phyloP scores from a whole-genome alignment of 768 basidiomycete species.

The Trametes maxima region DNA sequence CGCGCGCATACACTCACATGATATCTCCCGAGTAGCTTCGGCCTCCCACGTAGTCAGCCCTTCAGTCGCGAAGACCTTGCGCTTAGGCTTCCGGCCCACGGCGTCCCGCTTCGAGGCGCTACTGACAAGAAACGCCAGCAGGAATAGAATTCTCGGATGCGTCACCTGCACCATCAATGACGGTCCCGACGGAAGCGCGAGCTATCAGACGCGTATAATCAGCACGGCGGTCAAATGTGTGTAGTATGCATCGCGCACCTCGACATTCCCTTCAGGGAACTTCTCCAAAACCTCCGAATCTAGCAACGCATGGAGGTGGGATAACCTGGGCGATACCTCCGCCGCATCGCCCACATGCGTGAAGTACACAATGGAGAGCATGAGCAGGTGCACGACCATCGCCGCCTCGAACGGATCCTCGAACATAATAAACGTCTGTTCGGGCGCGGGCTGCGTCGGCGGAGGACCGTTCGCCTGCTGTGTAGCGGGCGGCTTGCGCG shows the following conservation, averaged over 20 bases:
- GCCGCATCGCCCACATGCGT: conserved; percentile 58
- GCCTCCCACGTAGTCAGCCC: conserved; percentile 55
- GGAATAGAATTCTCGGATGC: conserved; percentile 65
- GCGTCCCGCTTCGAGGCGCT: conserved; percentile 70
- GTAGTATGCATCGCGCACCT: conserved; percentile 30
- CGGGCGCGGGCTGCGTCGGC: conserved; percentile 4
- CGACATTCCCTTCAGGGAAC: conserved; percentile 42
- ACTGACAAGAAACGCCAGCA: conserved; percentile 68
- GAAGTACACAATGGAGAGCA: conserved; percentile 61
- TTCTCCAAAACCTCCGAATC: conserved; percentile 55
- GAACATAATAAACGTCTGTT: conserved; percentile 31
- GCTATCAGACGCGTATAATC: conserved; percentile 23
- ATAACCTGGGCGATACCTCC: conserved; percentile 52
- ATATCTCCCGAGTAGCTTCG: conserved; percentile 45
- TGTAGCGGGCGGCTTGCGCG: conserved; percentile 17
- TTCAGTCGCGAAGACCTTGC: conserved; percentile 67
- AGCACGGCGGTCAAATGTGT: background rate
- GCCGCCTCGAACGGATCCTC: conserved; percentile 40
- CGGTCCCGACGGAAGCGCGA: conserved; percentile 38
- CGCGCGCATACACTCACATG: conserved; percentile 36
- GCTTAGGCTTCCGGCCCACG: conserved; percentile 72
- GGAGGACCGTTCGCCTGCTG: background rate
- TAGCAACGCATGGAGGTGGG: conserved; percentile 64
- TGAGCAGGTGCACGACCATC: conserved; percentile 60
- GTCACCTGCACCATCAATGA: conserved; percentile 61